Base-by-base conservation (phyloP, 1,284 basidiomycete species). In the Waitea zeae region DNA sequence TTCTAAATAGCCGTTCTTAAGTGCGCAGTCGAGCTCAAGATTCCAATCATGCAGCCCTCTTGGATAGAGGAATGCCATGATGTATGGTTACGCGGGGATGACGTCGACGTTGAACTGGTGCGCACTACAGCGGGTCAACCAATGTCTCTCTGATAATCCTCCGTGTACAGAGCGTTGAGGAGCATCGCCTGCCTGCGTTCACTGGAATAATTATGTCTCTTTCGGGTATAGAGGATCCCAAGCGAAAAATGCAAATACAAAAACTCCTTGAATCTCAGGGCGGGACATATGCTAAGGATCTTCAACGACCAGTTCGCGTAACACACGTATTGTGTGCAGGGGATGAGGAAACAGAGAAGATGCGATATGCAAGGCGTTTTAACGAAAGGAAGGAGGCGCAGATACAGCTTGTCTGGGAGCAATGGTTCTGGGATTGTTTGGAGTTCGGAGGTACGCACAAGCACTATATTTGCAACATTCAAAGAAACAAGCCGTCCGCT, bases 391-490 rank as follows among this genome's bases (percentile, higher is more conserved):
- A 71, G 12, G 76, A 81, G 44, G 73, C 71, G 1, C 58, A 65
- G 30, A 77, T 86, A 24, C 60, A 65, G 33, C 56, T 84, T 2
- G 69, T 88, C 1, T 86, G 82, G 74, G 79, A 82, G 42, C 81
- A 84, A 39, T 88, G 82, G 82, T 78, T 88, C 41, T 80, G 77
- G 75, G 83, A 87, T 43, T 83, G 63, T 20, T 41, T 82, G 6
- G 62, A 71, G 31, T 77, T 70, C 42, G 70, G 71, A 38, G 82
- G 78, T 64, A 36, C 33, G 58, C 42, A 6, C 17, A 6, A 37
- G 17, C 28, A 14, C 15, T 7, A 12, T 28, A 24, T 12, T 6
- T 27, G 33, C 17, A 14, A 13, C 36, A 19, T 36, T 17, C 17
- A 30, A n/a, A 33, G 30, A 38, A 18, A 15, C 30, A 17, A 41